Evolutionary conservation across 768 basidiomycete species (phyloP).

Genomic region (Gautieria morchelliformis): DNA sequence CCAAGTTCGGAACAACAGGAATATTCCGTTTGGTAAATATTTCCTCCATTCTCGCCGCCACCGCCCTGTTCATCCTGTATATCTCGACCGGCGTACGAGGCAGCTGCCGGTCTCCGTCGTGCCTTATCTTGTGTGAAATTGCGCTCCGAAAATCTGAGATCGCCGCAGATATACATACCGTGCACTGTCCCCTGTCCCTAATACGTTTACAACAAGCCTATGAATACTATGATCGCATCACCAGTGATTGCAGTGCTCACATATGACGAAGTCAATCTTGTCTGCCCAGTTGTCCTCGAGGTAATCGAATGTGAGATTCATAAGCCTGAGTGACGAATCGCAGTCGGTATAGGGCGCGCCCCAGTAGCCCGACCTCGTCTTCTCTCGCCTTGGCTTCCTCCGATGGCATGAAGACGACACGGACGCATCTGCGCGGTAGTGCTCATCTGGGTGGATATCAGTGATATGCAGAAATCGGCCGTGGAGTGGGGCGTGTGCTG

Average conservation of each 20-base stretch:
- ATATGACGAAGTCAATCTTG: conserved; percentile 86
- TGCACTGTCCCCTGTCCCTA: conserved; percentile 77
- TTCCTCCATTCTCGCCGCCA: conserved; percentile 61
- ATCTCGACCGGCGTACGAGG: conserved; percentile 80
- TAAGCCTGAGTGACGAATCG: conserved; percentile 72
- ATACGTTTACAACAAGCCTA: neutral
- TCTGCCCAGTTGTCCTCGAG: conserved; percentile 70
- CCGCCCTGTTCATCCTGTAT: conserved; percentile 54
- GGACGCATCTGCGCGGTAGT: conserved; percentile 44
- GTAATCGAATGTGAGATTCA: conserved; percentile 75
- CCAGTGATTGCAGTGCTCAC: conserved; percentile 30
- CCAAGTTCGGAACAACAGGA: conserved; percentile 73
- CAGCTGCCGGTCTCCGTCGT: conserved; percentile 74
- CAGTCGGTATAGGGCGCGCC: conserved; percentile 64
- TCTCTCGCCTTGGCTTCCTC: conserved; percentile 42
- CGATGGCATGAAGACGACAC: conserved; percentile 62
- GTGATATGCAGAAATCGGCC: conserved; percentile 77
- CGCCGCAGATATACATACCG: conserved; percentile 28
- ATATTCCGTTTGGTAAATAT: conserved; percentile 64
- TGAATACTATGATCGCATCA: neutral
- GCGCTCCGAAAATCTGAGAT: neutral
- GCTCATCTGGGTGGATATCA: conserved; percentile 75
- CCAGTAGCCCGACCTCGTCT: conserved; percentile 44
- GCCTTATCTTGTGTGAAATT: conserved; percentile 33
- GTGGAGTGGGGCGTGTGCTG: conserved; percentile 30